Evolutionary conservation across 164 flowering plant genomes (phyloP).

Genomic region (Nymphaea thermarum): DNA sequence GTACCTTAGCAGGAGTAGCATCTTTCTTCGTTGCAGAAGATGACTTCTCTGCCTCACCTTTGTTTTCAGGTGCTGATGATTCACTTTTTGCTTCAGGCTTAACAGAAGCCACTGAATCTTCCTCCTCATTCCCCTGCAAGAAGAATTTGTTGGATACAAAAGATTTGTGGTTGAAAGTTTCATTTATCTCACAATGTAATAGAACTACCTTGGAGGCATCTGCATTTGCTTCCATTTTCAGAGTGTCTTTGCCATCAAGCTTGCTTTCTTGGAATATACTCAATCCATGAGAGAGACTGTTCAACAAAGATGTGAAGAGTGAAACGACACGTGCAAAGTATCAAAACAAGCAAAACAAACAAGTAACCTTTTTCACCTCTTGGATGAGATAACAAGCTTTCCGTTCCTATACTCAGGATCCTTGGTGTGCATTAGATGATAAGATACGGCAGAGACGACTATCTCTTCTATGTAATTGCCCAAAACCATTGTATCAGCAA

Average conservation of each 20-base stretch:
- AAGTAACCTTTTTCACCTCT: conserved; percentile 33
- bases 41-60: conserved; percentile 33
- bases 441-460: conserved; percentile 83
- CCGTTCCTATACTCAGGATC: conserved; percentile 81
- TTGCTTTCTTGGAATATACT: conserved; percentile 66
- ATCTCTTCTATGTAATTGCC: conserved; percentile 84
- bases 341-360: background rate
- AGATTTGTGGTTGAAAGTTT: background rate
- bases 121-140: conserved; percentile 22
- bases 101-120: conserved; percentile 12
- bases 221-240: conserved; percentile 36
- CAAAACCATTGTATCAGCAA: conserved; percentile 56
- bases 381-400: conserved; percentile 71
- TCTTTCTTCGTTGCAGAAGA: conserved; percentile 36
- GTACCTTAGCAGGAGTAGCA: conserved; percentile 34
- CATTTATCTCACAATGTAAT: background rate
- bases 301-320: conserved; percentile 6
- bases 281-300: conserved; percentile 88
- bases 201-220: conserved; percentile 37
- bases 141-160: background rate
- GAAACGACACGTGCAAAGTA: background rate
- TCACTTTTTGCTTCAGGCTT: conserved; percentile 43
- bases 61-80: conserved; percentile 27
- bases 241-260: conserved; percentile 24
- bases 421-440: conserved; percentile 81